Conservation (phyloP, 345 rosid genomes). For the Viola odorata region DNA sequence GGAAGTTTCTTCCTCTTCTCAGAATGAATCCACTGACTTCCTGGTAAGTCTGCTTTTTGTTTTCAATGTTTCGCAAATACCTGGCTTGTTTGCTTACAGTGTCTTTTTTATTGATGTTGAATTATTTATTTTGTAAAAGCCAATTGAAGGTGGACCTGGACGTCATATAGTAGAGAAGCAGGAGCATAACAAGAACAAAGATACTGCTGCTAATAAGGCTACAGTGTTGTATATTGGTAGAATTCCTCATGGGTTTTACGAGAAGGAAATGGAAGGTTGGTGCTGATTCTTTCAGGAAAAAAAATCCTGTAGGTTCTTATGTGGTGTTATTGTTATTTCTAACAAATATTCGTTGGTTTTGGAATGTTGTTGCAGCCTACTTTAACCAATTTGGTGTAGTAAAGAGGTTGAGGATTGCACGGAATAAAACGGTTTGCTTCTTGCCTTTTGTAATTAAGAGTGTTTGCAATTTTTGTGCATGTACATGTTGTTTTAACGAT, state of each 20-base stretch:
- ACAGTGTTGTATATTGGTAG: conserved; percentile 79
- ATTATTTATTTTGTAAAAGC: conserved; percentile 29
- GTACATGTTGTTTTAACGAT: too few species aligned
- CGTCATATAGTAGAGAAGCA: conserved; percentile 41
- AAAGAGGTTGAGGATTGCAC: conserved; percentile 71
- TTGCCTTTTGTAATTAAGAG: too few species aligned
- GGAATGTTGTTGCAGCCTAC: conserved; percentile 39
- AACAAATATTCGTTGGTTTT: too few species aligned
- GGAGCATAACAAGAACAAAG: conserved; percentile 14
- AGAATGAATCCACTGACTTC: conserved; percentile 53
- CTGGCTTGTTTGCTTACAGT: neutral
- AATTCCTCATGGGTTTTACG: conserved; percentile 90
- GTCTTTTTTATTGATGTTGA: neutral
- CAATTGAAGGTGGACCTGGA: conserved; percentile 72
- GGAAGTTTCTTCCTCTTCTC: conserved; percentile 42
- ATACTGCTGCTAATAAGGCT: conserved; percentile 18
- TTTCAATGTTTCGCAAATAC: neutral
- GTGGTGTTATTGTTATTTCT: neutral
- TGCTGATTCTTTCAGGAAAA: neutral
- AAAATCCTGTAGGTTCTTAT: neutral
- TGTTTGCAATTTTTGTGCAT: too few species aligned
- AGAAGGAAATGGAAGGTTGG: conserved; percentile 72
- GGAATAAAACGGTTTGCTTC: conserved; percentile 69
- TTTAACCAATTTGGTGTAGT: conserved; percentile 78
- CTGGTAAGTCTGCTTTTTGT: conserved; percentile 35